Base-by-base conservation (phyloP, 1,284 basidiomycete genomes). In the Sporisorium scitamineum region DNA sequence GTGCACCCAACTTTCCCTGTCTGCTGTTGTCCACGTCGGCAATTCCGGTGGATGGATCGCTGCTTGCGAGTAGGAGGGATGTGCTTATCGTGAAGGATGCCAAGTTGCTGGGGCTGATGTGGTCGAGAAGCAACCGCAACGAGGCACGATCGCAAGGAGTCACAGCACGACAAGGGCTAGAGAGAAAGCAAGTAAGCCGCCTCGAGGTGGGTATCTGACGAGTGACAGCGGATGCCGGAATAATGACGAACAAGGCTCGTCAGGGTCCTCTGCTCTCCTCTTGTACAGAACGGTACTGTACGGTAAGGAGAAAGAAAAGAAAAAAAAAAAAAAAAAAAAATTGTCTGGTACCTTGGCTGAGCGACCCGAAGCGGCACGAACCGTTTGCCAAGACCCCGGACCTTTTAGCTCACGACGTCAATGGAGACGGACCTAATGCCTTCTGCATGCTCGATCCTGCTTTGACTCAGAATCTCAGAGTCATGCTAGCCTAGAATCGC, bases 1-100 rank as follows among this genome's bases (percentile, higher is more conserved):
- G 54, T 34, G 54, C 54, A 55, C 42, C 54, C 54, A 55, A 55
- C 54, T 55, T 31, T 14, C 9, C n/a, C 18, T 29, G 47, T 48
- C 27, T 48, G 45, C n/a, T 27, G 7, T n/a, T n/a, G n/a, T n/a
- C n/a, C n/a, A n/a, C n/a, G n/a, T 29, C 47, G 47, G 47, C 16
- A 29, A 29, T 14, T 48, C 47, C 47, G 47, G 51, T 16, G 27
- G 26, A 16, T 9, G 13, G 16, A 27, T 26, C 22, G 24, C 44
- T 26, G 22, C 44, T 47, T 47, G 24, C 20, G 22, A 27, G 24
- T 13, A 18, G 14, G 9, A 26, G 14, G 24, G 24, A 27, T 14
- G 13, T 26, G 44, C 44, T 48, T 9, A 9, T n/a, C 18, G 47
- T 29, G 16, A 29, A 48, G 16, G 37, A 39, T 27, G 47, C 16